A percentile compares a stretch with the other conserved stretches of the same genome.
These are phyloP conservation scores for Microsporum ferrugineum DNA, from an alignment of 2,329 filamentous ascomycete genomes.

Conservation along the genomic window DNA sequence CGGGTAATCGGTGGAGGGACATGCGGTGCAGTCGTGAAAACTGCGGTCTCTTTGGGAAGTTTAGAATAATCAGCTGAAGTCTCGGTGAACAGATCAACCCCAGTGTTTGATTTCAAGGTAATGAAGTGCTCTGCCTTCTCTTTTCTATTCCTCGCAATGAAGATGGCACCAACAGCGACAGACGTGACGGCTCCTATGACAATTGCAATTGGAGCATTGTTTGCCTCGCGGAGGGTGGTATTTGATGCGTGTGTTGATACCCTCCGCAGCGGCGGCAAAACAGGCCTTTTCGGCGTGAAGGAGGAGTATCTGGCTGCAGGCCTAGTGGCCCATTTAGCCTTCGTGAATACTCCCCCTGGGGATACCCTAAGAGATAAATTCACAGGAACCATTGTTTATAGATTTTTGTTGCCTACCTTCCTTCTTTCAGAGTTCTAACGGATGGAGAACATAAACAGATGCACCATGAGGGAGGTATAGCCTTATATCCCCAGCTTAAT, in stretches of 20 bases:
- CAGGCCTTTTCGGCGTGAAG: too few relatives aligned
- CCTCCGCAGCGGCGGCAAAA: background rate
- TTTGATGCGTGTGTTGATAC: slow-evolving; percentile 7
- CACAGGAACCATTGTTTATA: background rate
- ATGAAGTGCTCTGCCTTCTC: slow-evolving; percentile 6
- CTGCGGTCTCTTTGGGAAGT: slow-evolving; percentile 22
- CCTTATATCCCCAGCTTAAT: background rate
- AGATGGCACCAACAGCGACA: background rate
- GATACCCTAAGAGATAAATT: background rate
- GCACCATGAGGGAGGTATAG: background rate
- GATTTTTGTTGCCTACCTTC: background rate
- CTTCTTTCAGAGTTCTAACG: background rate
- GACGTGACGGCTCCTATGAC: background rate
- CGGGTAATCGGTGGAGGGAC: slow-evolving; percentile 25
- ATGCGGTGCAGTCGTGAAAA: slow-evolving; percentile 22
- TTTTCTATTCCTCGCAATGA: background rate
- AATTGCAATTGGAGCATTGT: slow-evolving; percentile 3
- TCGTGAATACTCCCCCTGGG: background rate
- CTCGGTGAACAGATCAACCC: slow-evolving; percentile 3
- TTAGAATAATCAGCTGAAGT: slow-evolving; percentile 11
- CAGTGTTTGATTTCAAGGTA: background rate
- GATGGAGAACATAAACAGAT: background rate
- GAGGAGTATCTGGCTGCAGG: background rate
- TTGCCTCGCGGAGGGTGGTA: background rate
- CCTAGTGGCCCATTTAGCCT: background rate